phyloP scores from a whole-genome alignment of 257 asterid genomes.

The Gynochthodes officinalis region DNA sequence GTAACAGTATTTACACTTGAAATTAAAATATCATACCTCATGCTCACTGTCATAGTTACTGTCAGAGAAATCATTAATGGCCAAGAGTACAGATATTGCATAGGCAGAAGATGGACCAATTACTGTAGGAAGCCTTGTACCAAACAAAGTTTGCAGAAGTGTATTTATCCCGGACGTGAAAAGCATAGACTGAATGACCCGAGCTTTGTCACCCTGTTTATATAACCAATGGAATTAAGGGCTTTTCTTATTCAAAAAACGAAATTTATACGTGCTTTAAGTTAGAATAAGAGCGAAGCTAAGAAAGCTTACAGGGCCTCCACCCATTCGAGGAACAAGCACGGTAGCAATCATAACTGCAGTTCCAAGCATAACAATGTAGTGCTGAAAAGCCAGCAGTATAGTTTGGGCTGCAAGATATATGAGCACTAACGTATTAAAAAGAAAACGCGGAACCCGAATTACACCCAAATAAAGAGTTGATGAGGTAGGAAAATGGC shows the following conservation, averaged over 20 bases:
- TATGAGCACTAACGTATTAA: background rate
- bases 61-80: conserved; percentile 64
- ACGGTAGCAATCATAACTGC: conserved; percentile 69
- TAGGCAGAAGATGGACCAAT: conserved; percentile 96
- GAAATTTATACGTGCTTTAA: conserved; percentile 5
- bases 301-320: conserved; percentile 56
- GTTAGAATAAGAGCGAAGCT: background rate
- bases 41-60: conserved; percentile 43
- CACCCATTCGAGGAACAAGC: conserved; percentile 97
- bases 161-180: conserved; percentile 91
- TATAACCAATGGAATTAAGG: conserved; percentile 6
- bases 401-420: conserved; percentile 68
- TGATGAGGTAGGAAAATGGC: background rate
- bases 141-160: conserved; percentile 83
- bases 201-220: conserved; percentile 85
- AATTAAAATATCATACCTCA: conserved; percentile 44
- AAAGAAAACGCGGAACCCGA: background rate
- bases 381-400: conserved; percentile 82
- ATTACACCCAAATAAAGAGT: background rate
- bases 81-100: conserved; percentile 59
- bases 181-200: conserved; percentile 86
- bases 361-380: conserved; percentile 95
- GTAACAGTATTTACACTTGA: background rate
- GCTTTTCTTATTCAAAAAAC: background rate
- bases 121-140: conserved; percentile 95